Base-by-base conservation (phyloP, 2,329 filamentous ascomycete genomes). In the Talaromyces amestolkiae region DNA sequence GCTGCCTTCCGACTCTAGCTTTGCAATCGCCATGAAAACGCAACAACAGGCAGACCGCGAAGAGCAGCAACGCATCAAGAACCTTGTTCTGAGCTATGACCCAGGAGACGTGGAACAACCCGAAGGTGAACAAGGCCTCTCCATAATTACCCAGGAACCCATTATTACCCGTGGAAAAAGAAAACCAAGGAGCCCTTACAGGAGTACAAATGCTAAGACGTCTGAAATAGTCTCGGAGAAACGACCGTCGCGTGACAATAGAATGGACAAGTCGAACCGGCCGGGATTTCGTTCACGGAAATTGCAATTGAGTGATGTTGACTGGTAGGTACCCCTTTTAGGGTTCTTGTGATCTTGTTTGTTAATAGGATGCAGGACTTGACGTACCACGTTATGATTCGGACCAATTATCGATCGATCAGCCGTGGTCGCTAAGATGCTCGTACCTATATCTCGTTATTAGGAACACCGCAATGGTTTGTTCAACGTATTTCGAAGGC, bases 41-140 rank as follows among this genome's bases (percentile, higher is more conserved):
- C 93, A 98, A 80, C 93, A 97, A 76, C 91, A 96, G 79, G 94
- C 93, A 2, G 94, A 98, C 76, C 90, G 91, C 62, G 95, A 97
- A 75, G 96, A 99, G 77, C 94, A 99, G 77, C 93, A 97, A 77
- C 91, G 95, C 68, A 99, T 99, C 86, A 99, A 99, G 82, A 97
- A 92, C 73, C 84, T 99, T 54, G 95, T 99, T 63, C 83, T 99
- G 71, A 98, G 97, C 78, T 96, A 97, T 75, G 95, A 99, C 79
- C 87, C 92, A 61, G 93, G 96, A 68, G 85, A 88, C 73, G 89
- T 83, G 71, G 91, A 96, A 74, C 89, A 93, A 69, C 80, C 84
- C 73, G 91, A 95, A 82, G 89, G 92, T 96, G 85, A 87, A 82
- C 58, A 72, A 69, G 68, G 69, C 63, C 63, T 65, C 68, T 65